Evolutionary conservation across 2,329 filamentous ascomycete species (phyloP).

Genomic region (Lasiodiplodia citricola): DNA sequence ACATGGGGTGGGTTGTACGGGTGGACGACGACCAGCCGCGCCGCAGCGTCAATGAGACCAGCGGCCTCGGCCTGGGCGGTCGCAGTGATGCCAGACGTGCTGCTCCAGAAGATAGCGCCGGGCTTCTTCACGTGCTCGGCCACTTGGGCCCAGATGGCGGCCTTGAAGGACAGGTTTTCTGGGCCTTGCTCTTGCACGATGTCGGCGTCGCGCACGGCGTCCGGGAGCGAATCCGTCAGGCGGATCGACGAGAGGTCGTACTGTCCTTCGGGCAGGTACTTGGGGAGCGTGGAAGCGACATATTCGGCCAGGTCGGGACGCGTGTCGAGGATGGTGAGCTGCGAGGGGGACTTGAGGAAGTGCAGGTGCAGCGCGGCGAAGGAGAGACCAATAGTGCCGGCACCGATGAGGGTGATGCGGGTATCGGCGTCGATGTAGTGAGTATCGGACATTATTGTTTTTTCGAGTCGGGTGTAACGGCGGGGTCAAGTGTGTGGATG

Average conservation of each 20-base stretch:
- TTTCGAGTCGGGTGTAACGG: background rate
- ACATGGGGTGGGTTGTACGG: constrained; percentile 68
- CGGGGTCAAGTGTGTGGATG: background rate
- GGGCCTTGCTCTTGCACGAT: constrained; percentile 67
- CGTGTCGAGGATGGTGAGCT: constrained; percentile 58
- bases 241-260: constrained; percentile 40
- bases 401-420: constrained; percentile 50
- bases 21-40: constrained; percentile 61
- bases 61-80: constrained; percentile 50
- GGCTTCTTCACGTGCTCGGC: constrained; percentile 49
- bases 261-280: constrained; percentile 42
- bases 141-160: constrained; percentile 57
- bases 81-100: constrained; percentile 63
- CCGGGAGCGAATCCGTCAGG: constrained; percentile 42
- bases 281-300: constrained; percentile 49
- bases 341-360: constrained; percentile 45
- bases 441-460: background rate
- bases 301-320: constrained; percentile 54
- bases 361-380: constrained; percentile 61
- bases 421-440: background rate
- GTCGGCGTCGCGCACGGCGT: constrained; percentile 53
- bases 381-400: constrained; percentile 60
- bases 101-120: constrained; percentile 61
- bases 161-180: constrained; percentile 59
- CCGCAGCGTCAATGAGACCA: constrained; percentile 1